Base-by-base conservation (phyloP, 306 rosid genomes). In the Vigna unguiculata region DNA sequence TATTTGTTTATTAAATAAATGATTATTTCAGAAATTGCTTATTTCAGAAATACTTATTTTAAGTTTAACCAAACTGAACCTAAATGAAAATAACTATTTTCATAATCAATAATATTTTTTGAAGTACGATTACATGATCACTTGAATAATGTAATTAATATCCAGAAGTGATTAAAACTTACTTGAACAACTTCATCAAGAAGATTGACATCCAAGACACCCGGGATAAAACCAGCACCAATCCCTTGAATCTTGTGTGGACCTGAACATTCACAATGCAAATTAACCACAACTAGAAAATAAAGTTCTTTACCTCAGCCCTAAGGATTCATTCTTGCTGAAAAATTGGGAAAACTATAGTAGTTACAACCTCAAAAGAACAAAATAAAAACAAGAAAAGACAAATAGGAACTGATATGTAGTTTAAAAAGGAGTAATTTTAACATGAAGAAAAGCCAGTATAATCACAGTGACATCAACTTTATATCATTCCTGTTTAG, bases 171-270 rank as follows among this genome's bases (percentile, higher is more conserved):
- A 49, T 51, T 9, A 54, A 69, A 79, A 49, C 92, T 78, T 87
- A 86, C 97, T 80, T 92, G 97, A 79, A 88, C 6, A 4, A 88
- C 85, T 81, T 90, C 96, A 41, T 92, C 96, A 20, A 92, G 45
- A 78, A 90, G 78, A 75, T 71, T 75, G 74, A 87, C 88, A 2
- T 92, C 96, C 79, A 92, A 82, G 78, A 92, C 97, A n/a, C 88
- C 91, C 12, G 92, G 96, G 55, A 90, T 45, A 79, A 92, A 92
- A 73, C 96, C 97, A 75, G 93, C 96, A 43, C 97, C 97, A 71
- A 92, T 92, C 83, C 97, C 97, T 86, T 92, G 92, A 86, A 92
- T 92, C 87, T 89, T 92, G 85, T 92, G 97, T 16, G 96, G 93
- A 81, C 97, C 97, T 92, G 73, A 32, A 77, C 78, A 86, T 72